These are phyloP conservation scores for Coemansia sp. DNA, from an alignment of 192 early-diverging fungal genomes.

Conservation along the genomic window DNA sequence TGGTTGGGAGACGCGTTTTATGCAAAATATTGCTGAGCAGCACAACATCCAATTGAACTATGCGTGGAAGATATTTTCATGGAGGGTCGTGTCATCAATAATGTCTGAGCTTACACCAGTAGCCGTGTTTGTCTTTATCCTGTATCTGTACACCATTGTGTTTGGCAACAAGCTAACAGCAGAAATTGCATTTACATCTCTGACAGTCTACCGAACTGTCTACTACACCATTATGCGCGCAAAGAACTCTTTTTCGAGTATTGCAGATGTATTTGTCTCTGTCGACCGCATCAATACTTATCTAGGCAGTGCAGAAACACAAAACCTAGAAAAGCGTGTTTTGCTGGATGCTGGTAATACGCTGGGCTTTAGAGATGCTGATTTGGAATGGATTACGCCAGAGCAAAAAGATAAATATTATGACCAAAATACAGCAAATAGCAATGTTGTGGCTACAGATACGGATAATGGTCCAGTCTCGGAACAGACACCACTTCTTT, in stretches of 20 bases:
- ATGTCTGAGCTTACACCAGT: conserved; percentile 62
- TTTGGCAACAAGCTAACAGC: conserved; percentile 61
- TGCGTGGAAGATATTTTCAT: conserved; percentile 52
- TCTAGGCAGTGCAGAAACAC: conserved; percentile 69
- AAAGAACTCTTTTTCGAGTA: conserved; percentile 58
- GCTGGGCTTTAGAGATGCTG: conserved; percentile 28
- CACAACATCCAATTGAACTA: conserved; percentile 64
- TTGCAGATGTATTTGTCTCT: conserved; percentile 64
- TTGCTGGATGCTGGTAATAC: not conserved
- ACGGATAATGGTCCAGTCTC: not conserved
- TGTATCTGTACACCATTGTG: conserved; percentile 61
- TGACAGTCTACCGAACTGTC: conserved; percentile 69
- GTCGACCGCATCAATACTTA: conserved; percentile 70
- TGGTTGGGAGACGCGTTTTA: conserved; percentile 77
- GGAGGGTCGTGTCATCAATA: conserved; percentile 52
- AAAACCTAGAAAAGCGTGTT: conserved; percentile 45
- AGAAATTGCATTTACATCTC: conserved; percentile 68
- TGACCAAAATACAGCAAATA: not conserved
- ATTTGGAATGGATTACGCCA: conserved; percentile 36
- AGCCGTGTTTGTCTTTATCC: conserved; percentile 60
- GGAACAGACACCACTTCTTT: conserved; percentile 21
- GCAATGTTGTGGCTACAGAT: not conserved
- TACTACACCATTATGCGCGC: conserved; percentile 61
- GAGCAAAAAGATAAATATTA: not conserved
- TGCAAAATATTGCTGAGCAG: conserved; percentile 62